Evolutionary conservation across 208 protist genomes (phyloP).

Genomic region (Acanthamoeba sp.): DNA sequence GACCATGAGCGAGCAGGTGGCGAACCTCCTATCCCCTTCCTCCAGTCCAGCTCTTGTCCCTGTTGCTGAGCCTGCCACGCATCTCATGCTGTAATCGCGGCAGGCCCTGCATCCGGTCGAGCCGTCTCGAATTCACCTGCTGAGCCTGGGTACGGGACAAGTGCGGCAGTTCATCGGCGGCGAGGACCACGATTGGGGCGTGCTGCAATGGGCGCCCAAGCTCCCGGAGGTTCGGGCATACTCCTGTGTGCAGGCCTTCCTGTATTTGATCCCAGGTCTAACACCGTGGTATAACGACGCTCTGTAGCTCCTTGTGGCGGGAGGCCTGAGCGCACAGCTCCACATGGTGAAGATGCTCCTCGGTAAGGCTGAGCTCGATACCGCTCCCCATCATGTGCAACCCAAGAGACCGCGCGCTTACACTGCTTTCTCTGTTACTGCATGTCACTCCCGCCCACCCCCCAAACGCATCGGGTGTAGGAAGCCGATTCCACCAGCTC

Average conservation of each 20-base stretch:
- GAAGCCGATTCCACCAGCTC: slow-evolving; percentile 32
- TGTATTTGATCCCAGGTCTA: no score
- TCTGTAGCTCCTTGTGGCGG: background rate
- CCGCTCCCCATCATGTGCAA: no score
- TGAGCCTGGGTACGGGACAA: background rate
- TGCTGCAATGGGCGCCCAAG: slow-evolving; percentile 57
- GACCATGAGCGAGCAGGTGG: slow-evolving; percentile 55
- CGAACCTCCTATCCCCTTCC: no score
- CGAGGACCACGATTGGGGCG: slow-evolving; percentile 26
- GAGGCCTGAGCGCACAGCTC: background rate
- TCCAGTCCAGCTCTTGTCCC: no score
- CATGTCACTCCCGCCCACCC: no score
- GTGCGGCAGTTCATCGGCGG: slow-evolving; percentile 26
- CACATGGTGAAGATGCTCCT: slow-evolving; percentile 58
- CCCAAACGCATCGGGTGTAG: no score
- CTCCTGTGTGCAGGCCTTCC: no score
- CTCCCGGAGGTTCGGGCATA: background rate
- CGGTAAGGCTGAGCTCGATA: no score
- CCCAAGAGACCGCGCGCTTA: no score
- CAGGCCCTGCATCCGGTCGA: slow-evolving; percentile 7
- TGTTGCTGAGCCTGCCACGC: no score
- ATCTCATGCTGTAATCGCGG: background rate
- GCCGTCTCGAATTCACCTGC: slow-evolving; percentile 2
- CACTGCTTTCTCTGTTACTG: no score
- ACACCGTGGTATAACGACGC: no score